Conservation (phyloP, 768 basidiomycete species). For the Clavulina sp. region DNA sequence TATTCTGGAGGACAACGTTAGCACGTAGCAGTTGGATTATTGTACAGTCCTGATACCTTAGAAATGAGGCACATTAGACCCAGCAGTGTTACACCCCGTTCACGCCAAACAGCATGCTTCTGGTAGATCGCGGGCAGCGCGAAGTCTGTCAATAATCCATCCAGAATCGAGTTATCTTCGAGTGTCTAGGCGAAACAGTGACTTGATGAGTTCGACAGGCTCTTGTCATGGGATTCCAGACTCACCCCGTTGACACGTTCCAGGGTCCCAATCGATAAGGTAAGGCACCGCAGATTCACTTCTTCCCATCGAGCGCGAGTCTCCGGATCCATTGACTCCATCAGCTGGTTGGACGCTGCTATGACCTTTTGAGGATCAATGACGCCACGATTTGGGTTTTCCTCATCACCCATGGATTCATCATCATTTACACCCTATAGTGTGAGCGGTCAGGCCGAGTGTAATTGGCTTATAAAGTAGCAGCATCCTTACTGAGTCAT, state of each 20-base stretch:
- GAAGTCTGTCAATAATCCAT: conserved; percentile 56
- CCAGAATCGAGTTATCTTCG: conserved; percentile 50
- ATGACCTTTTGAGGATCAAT: not conserved
- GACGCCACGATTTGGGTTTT: not conserved
- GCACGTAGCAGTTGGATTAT: not conserved
- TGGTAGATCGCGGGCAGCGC: conserved; percentile 82
- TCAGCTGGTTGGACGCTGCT: not conserved
- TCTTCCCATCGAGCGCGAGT: conserved; percentile 39
- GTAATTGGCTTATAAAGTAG: conserved; percentile 13
- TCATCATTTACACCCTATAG: conserved; percentile 18
- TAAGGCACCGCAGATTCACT: conserved; percentile 58
- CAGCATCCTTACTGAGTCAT: conserved; percentile 12
- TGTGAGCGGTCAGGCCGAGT: too few species aligned
- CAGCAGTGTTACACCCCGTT: conserved; percentile 62
- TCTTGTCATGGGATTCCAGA: conserved; percentile 7
- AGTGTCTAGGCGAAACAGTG: conserved; percentile 18
- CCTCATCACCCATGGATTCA: conserved; percentile 9
- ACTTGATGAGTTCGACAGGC: not conserved
- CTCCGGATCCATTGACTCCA: conserved; percentile 35
- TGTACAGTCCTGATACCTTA: conserved; percentile 25
- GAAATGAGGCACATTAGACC: conserved; percentile 80
- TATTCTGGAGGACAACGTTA: conserved; percentile 18
- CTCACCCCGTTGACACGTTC: conserved; percentile 73
- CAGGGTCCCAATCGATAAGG: conserved; percentile 64
- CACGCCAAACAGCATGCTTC: conserved; percentile 65